Base-by-base conservation (phyloP, 331 rosid species). In the Prunus yedoensis region DNA sequence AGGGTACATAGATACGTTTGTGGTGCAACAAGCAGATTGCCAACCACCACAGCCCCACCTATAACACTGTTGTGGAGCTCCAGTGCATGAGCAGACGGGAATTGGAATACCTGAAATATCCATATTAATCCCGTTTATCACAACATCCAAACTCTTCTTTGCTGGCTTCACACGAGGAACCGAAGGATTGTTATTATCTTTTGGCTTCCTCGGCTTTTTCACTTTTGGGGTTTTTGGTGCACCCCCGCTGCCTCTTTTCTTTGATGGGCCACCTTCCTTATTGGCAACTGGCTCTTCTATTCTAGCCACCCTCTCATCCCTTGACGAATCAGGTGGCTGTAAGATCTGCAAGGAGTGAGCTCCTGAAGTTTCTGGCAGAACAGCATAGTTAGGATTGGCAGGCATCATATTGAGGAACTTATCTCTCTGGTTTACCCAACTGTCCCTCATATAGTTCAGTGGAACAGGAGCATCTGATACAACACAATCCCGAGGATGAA, bases 1-100 rank as follows among this genome's bases (percentile, higher is more conserved):
- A 74, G 99, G 99, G 87, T 92, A 89, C 74, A 84, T 81, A 0
- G 99, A 94, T 74, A 94, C 88, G 79, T 81, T 87, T 53, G 97
- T 94, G 35, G 99, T 94, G 67, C 99, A 94, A 83, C 99, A 94
- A 49, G 99, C 96, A 11, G 99, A 94, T 70, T 94, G 99, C 99
- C 99, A 94, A 12, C 99, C 97, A 8, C 97, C 99, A 45, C 89
- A 89, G 63, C 99, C 99, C 99, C 99, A 94, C 11, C 99, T 85
- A 68, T 94, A 94, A 77, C 99, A 90, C 80, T 92, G 99, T 78
- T 92, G 99, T 53, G 96, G 89, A 41, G 81, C 10, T 62, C 99
- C 97, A 21, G 99, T 94, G 74, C 99, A 94, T 0, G 99, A 90
- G 76, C 99, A 94, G 52, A 92, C 87, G 12, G 99, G 99, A 80